These are phyloP conservation scores for Warburgia ugandensis DNA, from an alignment of 164 flowering plant genomes.

Conservation along the genomic window DNA sequence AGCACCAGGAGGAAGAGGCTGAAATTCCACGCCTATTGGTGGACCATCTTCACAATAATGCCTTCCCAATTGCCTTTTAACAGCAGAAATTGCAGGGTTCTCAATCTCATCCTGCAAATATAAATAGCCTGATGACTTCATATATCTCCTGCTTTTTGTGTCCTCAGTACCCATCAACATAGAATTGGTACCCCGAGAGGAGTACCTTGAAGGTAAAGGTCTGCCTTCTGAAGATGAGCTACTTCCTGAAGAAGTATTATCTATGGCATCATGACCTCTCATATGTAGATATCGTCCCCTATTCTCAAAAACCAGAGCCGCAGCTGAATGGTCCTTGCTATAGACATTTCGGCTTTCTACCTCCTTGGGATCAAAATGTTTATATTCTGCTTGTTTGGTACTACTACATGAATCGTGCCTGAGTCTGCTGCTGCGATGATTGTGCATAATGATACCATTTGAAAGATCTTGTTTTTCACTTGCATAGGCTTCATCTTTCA, in stretches of 20 bases:
- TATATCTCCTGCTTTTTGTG: constrained; percentile 22
- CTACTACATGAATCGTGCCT: constrained; percentile 94
- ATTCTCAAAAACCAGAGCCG: constrained; percentile 27
- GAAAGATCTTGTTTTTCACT: constrained; percentile 70
- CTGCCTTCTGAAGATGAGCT: constrained; percentile 50
- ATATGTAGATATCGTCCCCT: constrained; percentile 16
- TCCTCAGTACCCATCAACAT: constrained; percentile 16
- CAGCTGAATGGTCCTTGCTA: constrained; percentile 28
- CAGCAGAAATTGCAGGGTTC: constrained; percentile 74
- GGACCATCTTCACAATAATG: constrained; percentile 80
- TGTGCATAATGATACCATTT: constrained; percentile 71
- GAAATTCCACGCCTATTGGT: constrained; percentile 64
- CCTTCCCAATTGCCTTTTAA: constrained; percentile 75
- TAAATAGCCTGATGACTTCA: constrained; percentile 62
- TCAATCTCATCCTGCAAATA: constrained; percentile 67
- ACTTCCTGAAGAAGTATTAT: constrained; percentile 73
- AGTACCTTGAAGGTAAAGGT: constrained; percentile 27
- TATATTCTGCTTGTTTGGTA: constrained; percentile 65
- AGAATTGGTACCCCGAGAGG: constrained; percentile 20
- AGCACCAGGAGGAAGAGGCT: constrained; percentile 86
- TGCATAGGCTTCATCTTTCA: constrained; percentile 36
- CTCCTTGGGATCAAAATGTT: constrained; percentile 51
- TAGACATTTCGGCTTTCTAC: constrained; percentile 67
- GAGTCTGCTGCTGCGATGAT: constrained; percentile 70
- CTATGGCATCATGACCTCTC: constrained; percentile 24